A percentile compares a stretch with the other conserved stretches of the same genome.
Evolutionary conservation across 352 stramenopile genomes (phyloP).

Genomic region (Thalassiosira exigua): DNA sequence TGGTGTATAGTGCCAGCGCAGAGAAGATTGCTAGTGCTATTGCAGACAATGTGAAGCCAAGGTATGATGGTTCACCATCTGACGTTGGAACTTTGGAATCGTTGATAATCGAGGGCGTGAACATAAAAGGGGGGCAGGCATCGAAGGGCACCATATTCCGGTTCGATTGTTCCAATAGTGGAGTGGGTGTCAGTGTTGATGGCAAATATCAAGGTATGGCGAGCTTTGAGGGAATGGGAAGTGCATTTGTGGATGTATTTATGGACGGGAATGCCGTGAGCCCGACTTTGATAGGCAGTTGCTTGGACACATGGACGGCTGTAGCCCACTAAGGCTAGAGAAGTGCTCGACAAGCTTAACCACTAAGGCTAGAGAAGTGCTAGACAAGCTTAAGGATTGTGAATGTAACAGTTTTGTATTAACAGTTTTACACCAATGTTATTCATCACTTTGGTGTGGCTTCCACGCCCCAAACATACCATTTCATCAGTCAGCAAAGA

Average conservation of each 20-base stretch:
- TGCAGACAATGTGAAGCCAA: slow-evolving; percentile 66
- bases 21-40: slow-evolving; percentile 77
- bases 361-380: not conserved
- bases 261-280: slow-evolving; percentile 75
- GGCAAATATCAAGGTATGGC: slow-evolving; percentile 63
- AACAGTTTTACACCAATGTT: no score
- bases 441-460: not conserved
- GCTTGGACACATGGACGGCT: slow-evolving; percentile 61
- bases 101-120: slow-evolving; percentile 66
- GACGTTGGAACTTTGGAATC: slow-evolving; percentile 67
- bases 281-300: slow-evolving; percentile 57
- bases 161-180: slow-evolving; percentile 63
- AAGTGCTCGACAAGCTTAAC: not conserved
- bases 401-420: slow-evolving; percentile 11
- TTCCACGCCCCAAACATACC: not conserved
- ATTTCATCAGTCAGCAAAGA: no score
- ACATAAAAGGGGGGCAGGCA: slow-evolving; percentile 53
- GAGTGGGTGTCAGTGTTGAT: slow-evolving; percentile 66
- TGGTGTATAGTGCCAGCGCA: slow-evolving; percentile 73
- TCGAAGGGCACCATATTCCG: slow-evolving; percentile 66
- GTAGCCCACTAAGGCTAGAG: slow-evolving; percentile 1
- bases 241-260: slow-evolving; percentile 76
- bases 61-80: slow-evolving; percentile 29
- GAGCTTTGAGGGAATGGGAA: slow-evolving; percentile 36
- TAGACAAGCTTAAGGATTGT: not conserved